Conservation (phyloP, 202 grass and related monocot species). For the Alloteropsis angusta region DNA sequence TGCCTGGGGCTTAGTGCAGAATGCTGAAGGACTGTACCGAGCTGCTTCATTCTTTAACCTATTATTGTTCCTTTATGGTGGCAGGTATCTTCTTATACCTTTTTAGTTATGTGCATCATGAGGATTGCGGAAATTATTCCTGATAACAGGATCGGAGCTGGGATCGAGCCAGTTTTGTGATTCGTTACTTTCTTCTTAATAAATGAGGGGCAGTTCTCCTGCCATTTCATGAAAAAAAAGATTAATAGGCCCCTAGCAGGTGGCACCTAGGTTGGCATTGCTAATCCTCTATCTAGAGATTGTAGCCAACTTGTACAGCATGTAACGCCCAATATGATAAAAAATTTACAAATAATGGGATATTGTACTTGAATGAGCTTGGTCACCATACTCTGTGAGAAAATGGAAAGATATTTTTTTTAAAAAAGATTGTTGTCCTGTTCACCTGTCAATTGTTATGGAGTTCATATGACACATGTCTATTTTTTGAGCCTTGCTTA, state of each 20-base stretch:
- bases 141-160: not conserved
- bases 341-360: not conserved
- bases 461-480: not conserved
- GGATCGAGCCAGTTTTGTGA: not conserved
- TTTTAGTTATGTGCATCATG: constrained; percentile 7
- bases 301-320: not conserved
- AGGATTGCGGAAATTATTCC: not conserved
- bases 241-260: not conserved
- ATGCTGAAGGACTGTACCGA: constrained; percentile 82
- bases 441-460: not conserved
- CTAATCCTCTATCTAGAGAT: not conserved
- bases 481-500: constrained; percentile 23
- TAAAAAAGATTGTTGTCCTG: not conserved
- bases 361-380: constrained; percentile 11
- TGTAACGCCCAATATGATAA: not conserved
- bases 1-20: constrained; percentile 63
- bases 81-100: constrained; percentile 50
- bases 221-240: not conserved
- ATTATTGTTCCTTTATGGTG: constrained; percentile 79
- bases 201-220: not conserved
- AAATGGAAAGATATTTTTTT: not conserved
- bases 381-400: not conserved
- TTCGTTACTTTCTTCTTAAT: not conserved
- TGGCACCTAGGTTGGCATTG: not conserved
- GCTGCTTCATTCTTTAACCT: constrained; percentile 70